Conservation (phyloP, 257 asterid genomes). For the Ophiorrhiza pumila region DNA sequence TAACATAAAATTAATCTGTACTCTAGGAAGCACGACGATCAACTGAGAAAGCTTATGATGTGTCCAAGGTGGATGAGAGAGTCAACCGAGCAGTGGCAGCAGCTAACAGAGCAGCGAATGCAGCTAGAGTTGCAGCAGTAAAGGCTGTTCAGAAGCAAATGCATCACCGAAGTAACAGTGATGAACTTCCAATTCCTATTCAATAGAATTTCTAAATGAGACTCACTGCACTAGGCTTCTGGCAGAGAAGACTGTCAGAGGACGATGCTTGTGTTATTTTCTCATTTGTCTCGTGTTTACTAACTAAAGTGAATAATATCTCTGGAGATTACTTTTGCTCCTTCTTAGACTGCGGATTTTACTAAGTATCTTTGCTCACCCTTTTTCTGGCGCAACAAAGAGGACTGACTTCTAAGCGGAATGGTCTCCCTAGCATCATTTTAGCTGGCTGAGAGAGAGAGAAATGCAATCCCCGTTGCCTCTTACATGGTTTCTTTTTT, state of each 20-base stretch:
- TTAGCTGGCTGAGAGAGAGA: conserved; percentile 19
- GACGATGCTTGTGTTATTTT: neutral
- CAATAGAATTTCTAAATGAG: conserved; percentile 9
- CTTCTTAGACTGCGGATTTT: conserved; percentile 15
- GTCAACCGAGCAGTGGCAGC: conserved; percentile 72
- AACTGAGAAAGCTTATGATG: conserved; percentile 74
- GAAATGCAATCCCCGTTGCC: conserved; percentile 5
- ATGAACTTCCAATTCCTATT: conserved; percentile 52
- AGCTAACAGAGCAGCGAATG: conserved; percentile 77
- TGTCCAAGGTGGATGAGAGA: conserved; percentile 80
- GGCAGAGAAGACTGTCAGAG: conserved; percentile 1
- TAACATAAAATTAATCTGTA: neutral
- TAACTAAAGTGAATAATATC: conserved; percentile 5
- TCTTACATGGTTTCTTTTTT: conserved; percentile 9
- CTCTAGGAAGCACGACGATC: conserved; percentile 79
- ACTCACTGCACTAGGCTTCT: conserved; percentile 10
- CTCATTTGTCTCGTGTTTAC: conserved; percentile 3
- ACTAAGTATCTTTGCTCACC: conserved; percentile 19
- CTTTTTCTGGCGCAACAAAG: conserved; percentile 24
- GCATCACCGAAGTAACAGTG: conserved; percentile 59
- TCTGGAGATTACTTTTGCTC: conserved; percentile 19
- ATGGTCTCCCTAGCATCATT: conserved; percentile 3
- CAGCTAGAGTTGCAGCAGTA: conserved; percentile 86
- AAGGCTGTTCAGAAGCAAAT: conserved; percentile 84
- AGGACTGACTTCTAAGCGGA: conserved; percentile 38